Evolutionary conservation across 352 stramenopile genomes (phyloP), one percentile per base, ranked within the genome.

Genomic region (Phytopythium oedochilum): DNA sequence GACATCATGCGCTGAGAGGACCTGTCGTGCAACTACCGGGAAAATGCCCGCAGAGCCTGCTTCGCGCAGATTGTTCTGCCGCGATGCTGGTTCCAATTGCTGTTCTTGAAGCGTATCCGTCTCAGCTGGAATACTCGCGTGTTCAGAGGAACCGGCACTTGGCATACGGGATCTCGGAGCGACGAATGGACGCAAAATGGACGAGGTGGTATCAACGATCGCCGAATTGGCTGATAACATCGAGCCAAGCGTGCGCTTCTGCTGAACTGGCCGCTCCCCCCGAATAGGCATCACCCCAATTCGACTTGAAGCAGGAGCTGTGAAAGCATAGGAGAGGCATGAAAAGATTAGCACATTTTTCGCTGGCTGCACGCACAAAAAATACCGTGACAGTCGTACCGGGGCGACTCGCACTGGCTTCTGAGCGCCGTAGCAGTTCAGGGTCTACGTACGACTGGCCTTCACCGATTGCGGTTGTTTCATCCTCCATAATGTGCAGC

Each of bases 401-500:
- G 53, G 55, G 34, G 22, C 44, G 36, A 12, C 68, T 46, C 11
- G 47, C 17, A 22, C 34, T 51, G 7, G 32, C 39, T 29, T 53
- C 36, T 36, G 53, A 28, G 12, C 69, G 66, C 1, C 61, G 73
- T 56, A 92, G 73, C 18, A 92, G 62, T 14, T 77, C 61, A 20
- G 83, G 83, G 38, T 92, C 81, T 20, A 94, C 77, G 49, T 92
- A 94, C 1, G 82, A 89, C 55, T 94, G 84, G 0, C 84, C 84
- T 60, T 89, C 84, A 15, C 81, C 84, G 49, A 94, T 94, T 20
- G 69, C 75, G 11, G 65, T 68, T 53, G 68, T 64, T 35, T 55
- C 70, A 35, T 11, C 56, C 14, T 35, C 22, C 15, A 32, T 4
- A 29, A 46, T 31, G 12, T 46, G 47, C 26, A 45, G 43, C 9